Conservation (phyloP, 768 basidiomycete species). For the Suillus plorans region DNA sequence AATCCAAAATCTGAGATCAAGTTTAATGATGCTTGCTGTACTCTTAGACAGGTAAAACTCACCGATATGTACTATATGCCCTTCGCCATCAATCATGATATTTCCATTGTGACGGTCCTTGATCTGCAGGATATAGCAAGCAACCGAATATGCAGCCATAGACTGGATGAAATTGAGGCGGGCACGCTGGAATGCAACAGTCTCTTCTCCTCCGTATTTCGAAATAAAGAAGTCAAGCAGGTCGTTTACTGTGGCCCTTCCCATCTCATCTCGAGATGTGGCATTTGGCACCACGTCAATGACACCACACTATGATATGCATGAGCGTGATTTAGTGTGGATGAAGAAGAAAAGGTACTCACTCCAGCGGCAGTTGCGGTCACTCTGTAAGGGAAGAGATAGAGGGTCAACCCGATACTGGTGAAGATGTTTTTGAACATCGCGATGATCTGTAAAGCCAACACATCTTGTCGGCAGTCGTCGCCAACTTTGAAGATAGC, state of each 20-base stretch:
- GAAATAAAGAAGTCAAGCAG: conserved; percentile 91
- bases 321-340: not conserved
- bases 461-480: conserved; percentile 97
- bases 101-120: conserved; percentile 99
- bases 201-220: conserved; percentile 90
- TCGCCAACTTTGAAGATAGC: conserved; percentile 99
- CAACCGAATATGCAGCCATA: conserved; percentile 98
- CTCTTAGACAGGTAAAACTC: conserved; percentile 22
- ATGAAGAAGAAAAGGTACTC: conserved; percentile 30
- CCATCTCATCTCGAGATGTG: conserved; percentile 99
- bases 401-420: conserved; percentile 82
- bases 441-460: conserved; percentile 94
- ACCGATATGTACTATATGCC: conserved; percentile 97
- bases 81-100: conserved; percentile 98
- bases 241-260: conserved; percentile 96
- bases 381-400: conserved; percentile 94
- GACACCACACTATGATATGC: conserved; percentile 78
- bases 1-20: conserved; percentile 82
- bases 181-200: conserved; percentile 86
- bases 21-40: not conserved
- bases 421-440: conserved; percentile 99
- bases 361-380: conserved; percentile 97
- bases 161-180: conserved; percentile 96
- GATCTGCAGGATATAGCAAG: conserved; percentile 97
- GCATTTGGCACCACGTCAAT: conserved; percentile 98